Conservation (phyloP, 2,329 filamentous ascomycete genomes). For the Fusarium succisae region DNA sequence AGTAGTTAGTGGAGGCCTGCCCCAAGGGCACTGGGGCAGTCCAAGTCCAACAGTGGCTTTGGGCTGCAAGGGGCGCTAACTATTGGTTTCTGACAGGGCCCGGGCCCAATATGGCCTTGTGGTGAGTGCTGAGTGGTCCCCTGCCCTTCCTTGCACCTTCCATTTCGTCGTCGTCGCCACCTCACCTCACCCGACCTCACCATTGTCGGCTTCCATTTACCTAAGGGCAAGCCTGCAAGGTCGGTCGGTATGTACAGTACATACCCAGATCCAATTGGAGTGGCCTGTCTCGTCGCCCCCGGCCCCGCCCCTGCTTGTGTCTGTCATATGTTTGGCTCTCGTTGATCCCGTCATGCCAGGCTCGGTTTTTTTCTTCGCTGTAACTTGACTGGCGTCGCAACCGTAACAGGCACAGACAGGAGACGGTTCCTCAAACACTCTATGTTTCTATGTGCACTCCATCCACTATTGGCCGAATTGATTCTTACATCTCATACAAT, state of each 20-base stretch:
- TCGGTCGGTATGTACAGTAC: background rate
- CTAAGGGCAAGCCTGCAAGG: background rate
- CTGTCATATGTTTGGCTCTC: conserved; percentile 14
- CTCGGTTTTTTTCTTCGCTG: conserved; percentile 8
- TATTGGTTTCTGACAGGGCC: conserved; percentile 19
- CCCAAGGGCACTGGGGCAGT: background rate
- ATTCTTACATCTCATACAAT: background rate
- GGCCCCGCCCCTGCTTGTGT: conserved; percentile 12
- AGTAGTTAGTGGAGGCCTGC: conserved; percentile 4
- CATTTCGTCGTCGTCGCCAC: conserved; percentile 30
- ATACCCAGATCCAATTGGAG: background rate
- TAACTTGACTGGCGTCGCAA: conserved; percentile 1
- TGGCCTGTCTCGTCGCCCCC: conserved; percentile 5
- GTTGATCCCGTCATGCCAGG: conserved; percentile 11
- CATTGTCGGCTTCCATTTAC: background rate
- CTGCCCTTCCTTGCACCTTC: conserved; percentile 19
- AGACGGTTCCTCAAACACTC: background rate
- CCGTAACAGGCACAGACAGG: background rate
- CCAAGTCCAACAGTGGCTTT: background rate
- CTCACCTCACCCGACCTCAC: conserved; percentile 4
- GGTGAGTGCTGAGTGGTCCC: background rate
- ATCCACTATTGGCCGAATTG: background rate
- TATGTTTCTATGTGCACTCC: background rate
- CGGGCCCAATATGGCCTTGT: background rate
- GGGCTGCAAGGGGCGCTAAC: background rate